A percentile compares a stretch with the other conserved stretches of the same genome.
These are phyloP conservation scores for Saprolegnia parasitica DNA, from an alignment of 352 stramenopile genomes.

Conservation along the genomic window DNA sequence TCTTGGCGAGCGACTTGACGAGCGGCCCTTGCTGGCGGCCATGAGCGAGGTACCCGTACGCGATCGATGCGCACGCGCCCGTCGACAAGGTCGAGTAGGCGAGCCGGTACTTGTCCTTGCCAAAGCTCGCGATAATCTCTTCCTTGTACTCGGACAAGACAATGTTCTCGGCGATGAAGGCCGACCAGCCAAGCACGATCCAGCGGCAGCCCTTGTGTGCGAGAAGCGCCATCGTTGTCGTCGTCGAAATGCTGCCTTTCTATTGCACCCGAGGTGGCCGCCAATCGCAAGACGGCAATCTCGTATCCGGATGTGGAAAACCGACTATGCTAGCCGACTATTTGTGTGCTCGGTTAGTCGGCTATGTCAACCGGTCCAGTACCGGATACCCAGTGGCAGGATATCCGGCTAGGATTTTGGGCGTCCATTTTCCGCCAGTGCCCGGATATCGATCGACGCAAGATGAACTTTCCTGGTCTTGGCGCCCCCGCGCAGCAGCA, in stretches of 20 bases:
- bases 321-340: no score
- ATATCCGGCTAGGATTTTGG: no score
- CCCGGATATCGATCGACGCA: neutral
- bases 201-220: conserved; percentile 26
- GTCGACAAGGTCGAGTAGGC: conserved; percentile 28
- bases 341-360: neutral
- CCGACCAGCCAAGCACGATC: conserved; percentile 22
- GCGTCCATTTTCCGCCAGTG: neutral
- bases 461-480: conserved; percentile 18
- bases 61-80: conserved; percentile 22
- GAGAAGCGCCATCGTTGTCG: neutral
- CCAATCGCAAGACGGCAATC: neutral
- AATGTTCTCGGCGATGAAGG: conserved; percentile 28
- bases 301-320: neutral
- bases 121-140: conserved; percentile 25
- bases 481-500: conserved; percentile 37
- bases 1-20: conserved; percentile 22
- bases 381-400: no score
- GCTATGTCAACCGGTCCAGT: no score
- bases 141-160: conserved; percentile 29
- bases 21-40: conserved; percentile 20
- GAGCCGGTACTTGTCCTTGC: conserved; percentile 26
- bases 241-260: neutral
- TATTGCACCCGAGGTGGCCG: neutral
- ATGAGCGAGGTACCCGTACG: conserved; percentile 24